phyloP scores from a whole-genome alignment of 2,329 filamentous ascomycete species.

The Alternaria sp. region DNA sequence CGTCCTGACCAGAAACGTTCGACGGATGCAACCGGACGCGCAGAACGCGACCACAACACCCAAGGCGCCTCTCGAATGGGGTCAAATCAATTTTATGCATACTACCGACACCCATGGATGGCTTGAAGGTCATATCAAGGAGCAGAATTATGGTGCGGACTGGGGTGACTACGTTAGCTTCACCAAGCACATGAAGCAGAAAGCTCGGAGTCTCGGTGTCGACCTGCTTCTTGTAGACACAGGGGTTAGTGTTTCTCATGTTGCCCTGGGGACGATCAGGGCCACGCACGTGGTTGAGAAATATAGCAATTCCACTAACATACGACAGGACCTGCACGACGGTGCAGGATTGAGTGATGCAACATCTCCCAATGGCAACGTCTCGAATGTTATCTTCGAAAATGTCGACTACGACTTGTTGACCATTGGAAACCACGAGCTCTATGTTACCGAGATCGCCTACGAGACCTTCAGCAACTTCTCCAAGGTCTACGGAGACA shows the following conservation, averaged over 20 bases:
- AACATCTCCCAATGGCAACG: constrained; percentile 64
- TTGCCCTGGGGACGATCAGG: constrained; percentile 1
- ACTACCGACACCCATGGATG: constrained; percentile 70
- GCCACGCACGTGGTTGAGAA: not conserved
- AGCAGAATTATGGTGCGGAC: constrained; percentile 70
- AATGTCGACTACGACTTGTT: constrained; percentile 63
- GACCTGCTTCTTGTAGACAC: constrained; percentile 69
- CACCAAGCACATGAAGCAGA: constrained; percentile 66
- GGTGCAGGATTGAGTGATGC: constrained; percentile 70
- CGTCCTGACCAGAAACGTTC: constrained; percentile 52
- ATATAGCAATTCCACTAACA: constrained; percentile 2
- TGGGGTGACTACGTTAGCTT: constrained; percentile 73
- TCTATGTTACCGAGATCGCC: constrained; percentile 68
- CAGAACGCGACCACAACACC: constrained; percentile 50
- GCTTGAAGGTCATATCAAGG: constrained; percentile 68
- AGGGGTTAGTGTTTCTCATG: constrained; percentile 49
- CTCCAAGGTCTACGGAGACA: constrained; percentile 64
- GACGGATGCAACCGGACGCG: constrained; percentile 57
- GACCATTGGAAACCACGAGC: constrained; percentile 70
- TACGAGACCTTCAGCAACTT: constrained; percentile 69
- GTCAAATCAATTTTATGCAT: constrained; percentile 72
- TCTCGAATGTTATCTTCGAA: constrained; percentile 63
- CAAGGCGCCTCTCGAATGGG: constrained; percentile 63
- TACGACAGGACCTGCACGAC: constrained; percentile 67
- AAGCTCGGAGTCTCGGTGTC: constrained; percentile 64